Evolutionary conservation across 352 stramenopile species (phyloP), one percentile per base, ranked within the genome.

Genomic region (Globisporangium rhizosaccharum): DNA sequence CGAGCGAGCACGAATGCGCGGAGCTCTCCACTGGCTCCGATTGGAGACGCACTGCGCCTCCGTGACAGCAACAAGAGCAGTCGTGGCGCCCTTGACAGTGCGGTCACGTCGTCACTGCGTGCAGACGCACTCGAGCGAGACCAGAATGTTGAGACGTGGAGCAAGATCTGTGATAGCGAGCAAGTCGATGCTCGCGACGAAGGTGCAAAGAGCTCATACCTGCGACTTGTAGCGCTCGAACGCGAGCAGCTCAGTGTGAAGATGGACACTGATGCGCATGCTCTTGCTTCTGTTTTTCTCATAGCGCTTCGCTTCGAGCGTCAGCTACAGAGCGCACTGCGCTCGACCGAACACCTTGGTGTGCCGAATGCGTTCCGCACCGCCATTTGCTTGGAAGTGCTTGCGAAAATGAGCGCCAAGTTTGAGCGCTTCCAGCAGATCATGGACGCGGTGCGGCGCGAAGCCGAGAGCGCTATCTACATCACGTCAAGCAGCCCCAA

Each of bases 311-410:
- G 61, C 15, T 75, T 86, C 10, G 72, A 82, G 30, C 75, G 78
- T 9, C 66, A 86, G 48, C 72, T 88, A 23, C 64, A 59, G 10
- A 74, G 71, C 15, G 72, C 76, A 14, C 44, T 88, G 30, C 66
- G 73, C 28, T 82, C 81, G 0, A 85, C 78, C 11, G 70, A 71
- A 5, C 81, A 88, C 20, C 63, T 87, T 0, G 76, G 78, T 8
- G 56, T 72, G 0, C 78, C 76, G 1, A 87, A 88, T 55, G 61
- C 66, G 14, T 75, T 90, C 10, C 78, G 81, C 15, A 85, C 78
- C 0, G 76, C 76, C 10, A 69, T 88, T 17, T 82, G 73, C 37
- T 78, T 86, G 36, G 73, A 88, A 48, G 66, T 88, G 0, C 50
- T 88, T 10, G 20, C 39, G 18, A 73, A 74, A 47, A 30, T 88